Base-by-base conservation (phyloP, 176 grass and related monocot species). In the Canna indica region DNA sequence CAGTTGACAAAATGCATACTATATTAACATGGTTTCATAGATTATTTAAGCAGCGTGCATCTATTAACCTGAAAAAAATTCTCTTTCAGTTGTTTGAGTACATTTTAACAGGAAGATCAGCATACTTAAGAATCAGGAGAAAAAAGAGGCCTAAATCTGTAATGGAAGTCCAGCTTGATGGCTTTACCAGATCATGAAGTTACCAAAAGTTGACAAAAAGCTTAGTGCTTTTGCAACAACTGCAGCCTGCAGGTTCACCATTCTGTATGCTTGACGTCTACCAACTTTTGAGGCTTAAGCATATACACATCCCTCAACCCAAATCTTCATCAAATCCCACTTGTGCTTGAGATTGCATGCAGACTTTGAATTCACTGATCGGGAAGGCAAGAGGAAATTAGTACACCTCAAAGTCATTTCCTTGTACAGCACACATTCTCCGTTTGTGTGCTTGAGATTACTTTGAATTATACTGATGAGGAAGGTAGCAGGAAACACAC, bases 171-270 rank as follows among this genome's bases (percentile, higher is more conserved):
- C 28, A 30, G 36, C 47, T 42, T 59, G 59, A 28, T 78, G n/a
- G 48, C 57, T 36, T 25, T 58, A 53, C 69, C 39, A 63, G 54
- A 39, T 29, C 27, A 3, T 34, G 50, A 26, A 30, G 58, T 41
- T 69, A 25, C 20, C 30, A 15, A 66, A 50, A 75, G 26, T 45
- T 69, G 28, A 10, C 47, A 26, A 59, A 60, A 78, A 10, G 17
- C 1, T 20, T 20, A 74, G 75, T 86, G 71, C 75, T 81, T 78
- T 70, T 67, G 12, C 73, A 45, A 74, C 64, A 74, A 73, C 39
- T 64, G 61, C 41, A 69, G 59, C 69, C 39, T 64, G 61, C 41
- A 69, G 59, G 63, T 65, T 74, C 74, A 81, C 69, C 35, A 38
- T 45, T 28, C 58, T 50, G 34, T 27, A 52, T n/a, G 50, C 27